Evolutionary conservation across 2,329 filamentous ascomycete species (phyloP), one percentile per base, ranked within the genome.

Genomic region (Albifimbria verrucaria): DNA sequence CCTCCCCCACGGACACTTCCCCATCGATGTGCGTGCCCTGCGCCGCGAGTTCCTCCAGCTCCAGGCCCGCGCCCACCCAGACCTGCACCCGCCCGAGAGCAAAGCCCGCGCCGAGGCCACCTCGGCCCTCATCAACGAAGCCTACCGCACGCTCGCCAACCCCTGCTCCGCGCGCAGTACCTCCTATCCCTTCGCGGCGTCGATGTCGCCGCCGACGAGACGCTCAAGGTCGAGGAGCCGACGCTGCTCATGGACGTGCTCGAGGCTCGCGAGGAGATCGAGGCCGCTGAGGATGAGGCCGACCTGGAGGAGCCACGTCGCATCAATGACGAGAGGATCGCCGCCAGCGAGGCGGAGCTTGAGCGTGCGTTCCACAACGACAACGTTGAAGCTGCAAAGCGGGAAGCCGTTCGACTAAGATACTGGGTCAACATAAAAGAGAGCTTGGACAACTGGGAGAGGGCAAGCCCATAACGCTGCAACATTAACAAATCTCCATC

Each of bases 381-480:
- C 48, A 83, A 93, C 65, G 66, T 89, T 39, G 79, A 85, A 41
- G 72, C 57, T 9, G 93, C 92, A 17, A 85, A 81, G 72, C 71
- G 67, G 55, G 90, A 95, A 79, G 86, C 87, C 45, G 85, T 96
- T 2, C 78, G 82, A 68, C 72, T 97, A 74, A 78, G 91, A 68
- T 97, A 97, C 75, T 97, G 93, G 93, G 81, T 88, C 52, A 96
- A 92, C 71, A 87, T 97, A 56, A 81, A 85, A 57, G 88, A 95
- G 70, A 89, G 86, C 46, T 75, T 97, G 64, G 77, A 88, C 66
- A 83, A 86, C 57, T 97, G 93, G 92, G 91, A 96, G 77, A 78
- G 63, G 92, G 91, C 5, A 87, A 84, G 74, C 74, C 73, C 7
- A 67, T 80, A 51, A 77, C 82, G 44, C 60, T 85, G 59, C 70